Conservation (phyloP, 768 basidiomycete species). For the Auricularia auricula-judae region DNA sequence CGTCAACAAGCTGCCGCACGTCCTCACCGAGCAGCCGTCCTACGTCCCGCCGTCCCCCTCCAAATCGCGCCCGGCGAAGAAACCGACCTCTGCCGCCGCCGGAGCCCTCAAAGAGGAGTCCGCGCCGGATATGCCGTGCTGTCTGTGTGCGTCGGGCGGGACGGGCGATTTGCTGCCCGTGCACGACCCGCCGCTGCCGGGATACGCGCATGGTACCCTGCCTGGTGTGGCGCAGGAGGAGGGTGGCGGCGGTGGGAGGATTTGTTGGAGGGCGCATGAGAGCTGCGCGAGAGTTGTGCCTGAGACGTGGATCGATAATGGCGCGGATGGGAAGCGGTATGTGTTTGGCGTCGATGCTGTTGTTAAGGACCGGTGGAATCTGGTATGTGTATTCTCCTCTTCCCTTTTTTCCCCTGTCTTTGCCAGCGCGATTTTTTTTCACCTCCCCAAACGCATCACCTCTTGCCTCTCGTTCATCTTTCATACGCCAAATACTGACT, state of each 20-base stretch:
- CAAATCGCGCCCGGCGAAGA: neutral
- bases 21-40: neutral
- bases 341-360: constrained; percentile 84
- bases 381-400: constrained; percentile 42
- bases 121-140: constrained; percentile 48
- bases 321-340: constrained; percentile 28
- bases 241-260: no score
- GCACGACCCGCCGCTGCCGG: constrained; percentile 49
- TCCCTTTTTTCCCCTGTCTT: no score
- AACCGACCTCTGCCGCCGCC: neutral
- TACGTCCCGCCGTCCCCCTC: constrained; percentile 8
- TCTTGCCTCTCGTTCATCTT: no score
- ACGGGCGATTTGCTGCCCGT: constrained; percentile 50
- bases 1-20: neutral
- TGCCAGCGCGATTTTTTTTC: no score
- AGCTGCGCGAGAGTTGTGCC: constrained; percentile 73
- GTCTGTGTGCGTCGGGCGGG: constrained; percentile 48
- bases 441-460: no score
- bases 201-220: constrained; percentile 19
- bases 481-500: no score
- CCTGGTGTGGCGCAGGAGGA: constrained; percentile 32
- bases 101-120: constrained; percentile 28
- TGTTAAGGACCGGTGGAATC: constrained; percentile 83
- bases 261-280: constrained; percentile 65
- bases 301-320: constrained; percentile 81